These are phyloP conservation scores for Botrytis fabae DNA, from an alignment of 2,329 filamentous ascomycete genomes.

Conservation along the genomic window DNA sequence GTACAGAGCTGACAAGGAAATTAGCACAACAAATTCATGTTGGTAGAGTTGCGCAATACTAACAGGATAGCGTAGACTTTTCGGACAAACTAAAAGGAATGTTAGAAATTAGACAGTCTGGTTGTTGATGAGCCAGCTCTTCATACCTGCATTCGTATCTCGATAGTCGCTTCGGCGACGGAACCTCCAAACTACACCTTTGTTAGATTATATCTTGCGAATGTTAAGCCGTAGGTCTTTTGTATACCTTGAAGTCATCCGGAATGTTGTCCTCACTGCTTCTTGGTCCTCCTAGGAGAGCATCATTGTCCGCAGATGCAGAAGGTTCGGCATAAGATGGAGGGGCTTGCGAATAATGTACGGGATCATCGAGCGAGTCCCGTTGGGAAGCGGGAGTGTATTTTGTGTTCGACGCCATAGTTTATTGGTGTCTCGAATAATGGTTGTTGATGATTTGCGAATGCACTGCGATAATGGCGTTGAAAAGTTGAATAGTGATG, in stretches of 20 bases:
- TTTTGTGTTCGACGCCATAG: slow-evolving; percentile 75
- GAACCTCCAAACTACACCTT: slow-evolving; percentile 76
- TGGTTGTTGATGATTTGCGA: neutral
- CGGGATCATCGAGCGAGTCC: slow-evolving; percentile 75
- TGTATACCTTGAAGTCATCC: slow-evolving; percentile 87
- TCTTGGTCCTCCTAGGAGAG: slow-evolving; percentile 64
- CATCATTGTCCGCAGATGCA: slow-evolving; percentile 55
- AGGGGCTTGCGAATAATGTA: slow-evolving; percentile 70
- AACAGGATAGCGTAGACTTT: slow-evolving; percentile 96
- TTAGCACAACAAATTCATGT: slow-evolving; percentile 15
- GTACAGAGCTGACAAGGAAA: slow-evolving; percentile 62
- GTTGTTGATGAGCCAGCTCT: neutral
- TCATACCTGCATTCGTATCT: slow-evolving; percentile 70
- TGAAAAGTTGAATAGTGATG: neutral
- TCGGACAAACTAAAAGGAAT: slow-evolving; percentile 72
- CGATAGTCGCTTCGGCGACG: slow-evolving; percentile 88
- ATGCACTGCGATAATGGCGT: neutral
- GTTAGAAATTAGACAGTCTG: slow-evolving; percentile 1
- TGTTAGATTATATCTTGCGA: slow-evolving; percentile 23
- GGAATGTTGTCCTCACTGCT: slow-evolving; percentile 87
- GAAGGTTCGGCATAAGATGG: slow-evolving; percentile 72
- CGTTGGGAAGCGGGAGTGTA: slow-evolving; percentile 82
- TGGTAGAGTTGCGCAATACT: slow-evolving; percentile 37
- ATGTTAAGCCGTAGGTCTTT: neutral
- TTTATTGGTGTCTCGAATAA: neutral